Percentiles rank a stretch among this genome's conserved stretches.
Evolutionary conservation across 768 basidiomycete species (phyloP).

Genomic region (Phylloporus arenicola): DNA sequence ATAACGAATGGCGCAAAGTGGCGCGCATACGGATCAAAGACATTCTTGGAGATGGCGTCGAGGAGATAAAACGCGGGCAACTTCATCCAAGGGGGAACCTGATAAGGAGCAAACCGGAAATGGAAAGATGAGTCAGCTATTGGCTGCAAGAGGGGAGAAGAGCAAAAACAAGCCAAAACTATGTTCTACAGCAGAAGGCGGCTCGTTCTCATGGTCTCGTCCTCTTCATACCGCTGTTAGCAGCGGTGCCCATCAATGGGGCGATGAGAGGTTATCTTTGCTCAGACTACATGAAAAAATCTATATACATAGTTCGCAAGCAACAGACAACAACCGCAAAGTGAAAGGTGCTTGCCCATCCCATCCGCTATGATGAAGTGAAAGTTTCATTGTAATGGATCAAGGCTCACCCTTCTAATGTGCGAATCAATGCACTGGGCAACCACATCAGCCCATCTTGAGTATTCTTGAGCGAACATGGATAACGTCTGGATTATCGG

Average conservation of each 20-base stretch:
- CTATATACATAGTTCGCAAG: conserved; percentile 42
- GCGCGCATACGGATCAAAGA: conserved; percentile 86
- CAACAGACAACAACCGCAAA: conserved; percentile 22
- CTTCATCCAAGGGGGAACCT: conserved; percentile 90
- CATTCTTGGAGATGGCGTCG: conserved; percentile 96
- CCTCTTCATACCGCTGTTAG: conserved; percentile 29
- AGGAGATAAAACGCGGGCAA: conserved; percentile 91
- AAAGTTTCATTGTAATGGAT: conserved; percentile 19
- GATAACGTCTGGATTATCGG: conserved; percentile 91
- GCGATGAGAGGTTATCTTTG: conserved; percentile 35
- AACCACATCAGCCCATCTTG: conserved; percentile 72
- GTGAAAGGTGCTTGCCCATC: conserved; percentile 21
- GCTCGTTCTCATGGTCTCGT: conserved; percentile 35
- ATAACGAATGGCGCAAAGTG: conserved; percentile 80
- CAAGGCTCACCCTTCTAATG: conserved; percentile 77
- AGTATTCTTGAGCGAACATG: conserved; percentile 84
- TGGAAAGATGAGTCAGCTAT: conserved; percentile 63
- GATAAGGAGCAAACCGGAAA: conserved; percentile 25
- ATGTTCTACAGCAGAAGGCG: conserved; percentile 19
- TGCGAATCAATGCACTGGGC: conserved; percentile 79
- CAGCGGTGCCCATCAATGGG: conserved; percentile 31
- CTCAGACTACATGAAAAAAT: conserved; percentile 39
- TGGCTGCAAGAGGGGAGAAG: conserved; percentile 15
- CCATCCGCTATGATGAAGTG: conserved; percentile 25
- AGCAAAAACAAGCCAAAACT: conserved; percentile 29